Percentiles rank a stretch among this genome's conserved stretches.
Conservation (phyloP, 192 early-diverging fungal genomes). For the Gigaspora rosea region DNA sequence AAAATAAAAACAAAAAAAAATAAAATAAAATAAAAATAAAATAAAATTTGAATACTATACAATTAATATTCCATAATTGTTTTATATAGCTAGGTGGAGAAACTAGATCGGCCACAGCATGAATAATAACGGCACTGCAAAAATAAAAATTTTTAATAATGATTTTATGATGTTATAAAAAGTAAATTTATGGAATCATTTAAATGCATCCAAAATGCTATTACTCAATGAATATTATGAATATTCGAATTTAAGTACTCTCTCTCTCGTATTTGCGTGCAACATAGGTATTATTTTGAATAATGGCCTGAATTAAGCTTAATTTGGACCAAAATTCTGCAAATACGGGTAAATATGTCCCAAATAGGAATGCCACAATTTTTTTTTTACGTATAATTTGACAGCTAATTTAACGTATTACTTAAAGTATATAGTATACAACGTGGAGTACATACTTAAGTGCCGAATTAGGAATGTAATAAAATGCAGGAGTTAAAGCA, state of each 20-base stretch:
- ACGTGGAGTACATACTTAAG: constrained; percentile 51
- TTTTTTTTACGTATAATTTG: no score
- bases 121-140: constrained; percentile 74
- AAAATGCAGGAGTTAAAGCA: constrained; percentile 79
- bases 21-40: constrained; percentile 35
- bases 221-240: no score
- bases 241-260: no score
- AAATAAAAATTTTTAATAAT: neutral
- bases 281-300: no score
- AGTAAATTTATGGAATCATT: neutral
- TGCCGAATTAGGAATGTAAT: constrained; percentile 80
- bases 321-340: neutral
- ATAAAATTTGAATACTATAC: neutral
- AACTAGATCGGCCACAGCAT: constrained; percentile 82
- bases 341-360: no score
- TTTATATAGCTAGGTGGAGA: constrained; percentile 57
- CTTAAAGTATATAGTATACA: neutral
- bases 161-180: neutral
- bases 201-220: neutral
- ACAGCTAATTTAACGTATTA: no score
- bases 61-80: constrained; percentile 67
- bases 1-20: constrained; percentile 43
- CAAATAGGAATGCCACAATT: no score
- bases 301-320: neutral
- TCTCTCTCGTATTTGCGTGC: no score